A percentile compares a stretch with the other conserved stretches of the same genome.
phyloP scores from a whole-genome alignment of 805 yeast genomes.

The Yamadazyma nakazawae region DNA sequence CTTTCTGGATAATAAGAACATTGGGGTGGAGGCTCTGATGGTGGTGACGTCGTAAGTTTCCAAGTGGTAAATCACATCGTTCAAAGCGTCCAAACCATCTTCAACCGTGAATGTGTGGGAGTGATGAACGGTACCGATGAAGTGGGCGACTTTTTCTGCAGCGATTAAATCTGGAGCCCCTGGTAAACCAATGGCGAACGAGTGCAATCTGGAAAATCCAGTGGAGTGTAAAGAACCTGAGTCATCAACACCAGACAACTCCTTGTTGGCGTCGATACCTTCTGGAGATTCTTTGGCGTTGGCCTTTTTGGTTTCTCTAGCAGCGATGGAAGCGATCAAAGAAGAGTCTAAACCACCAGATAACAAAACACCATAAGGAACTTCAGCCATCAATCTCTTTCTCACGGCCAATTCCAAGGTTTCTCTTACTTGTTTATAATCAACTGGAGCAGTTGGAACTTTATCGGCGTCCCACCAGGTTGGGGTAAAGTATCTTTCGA shows the following conservation, averaged over 20 bases:
- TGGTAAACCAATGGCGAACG: slow-evolving; percentile 95
- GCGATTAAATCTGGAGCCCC: slow-evolving; percentile 97
- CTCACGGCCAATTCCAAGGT: slow-evolving; percentile 91
- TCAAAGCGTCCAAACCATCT: slow-evolving; percentile 94
- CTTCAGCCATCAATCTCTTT: slow-evolving; percentile 99
- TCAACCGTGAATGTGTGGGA: slow-evolving; percentile 96
- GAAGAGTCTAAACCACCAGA: slow-evolving; percentile 98
- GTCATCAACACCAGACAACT: slow-evolving; percentile 90
- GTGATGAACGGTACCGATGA: slow-evolving; percentile 94
- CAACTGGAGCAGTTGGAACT: slow-evolving; percentile 75
- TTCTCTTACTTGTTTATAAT: slow-evolving; percentile 68
- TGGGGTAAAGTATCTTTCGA: slow-evolving; percentile 88
- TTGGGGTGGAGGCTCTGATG: slow-evolving; percentile 98
- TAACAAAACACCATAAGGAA: slow-evolving; percentile 94
- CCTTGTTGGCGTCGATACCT: slow-evolving; percentile 60
- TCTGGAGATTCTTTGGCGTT: slow-evolving; percentile 33
- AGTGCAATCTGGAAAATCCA: slow-evolving; percentile 76
- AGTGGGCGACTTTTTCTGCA: slow-evolving; percentile 94
- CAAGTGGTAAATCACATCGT: slow-evolving; percentile 91
- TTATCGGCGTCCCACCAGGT: slow-evolving; percentile 86
- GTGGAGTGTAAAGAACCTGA: slow-evolving; percentile 78
- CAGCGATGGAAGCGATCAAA: slow-evolving; percentile 93
- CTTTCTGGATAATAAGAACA: slow-evolving; percentile 93
- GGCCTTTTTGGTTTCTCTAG: slow-evolving; percentile 88
- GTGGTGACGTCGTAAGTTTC: slow-evolving; percentile 99